Evolutionary conservation across 371 early-diverging fungal species (phyloP).

Genomic region (Saksenaea vasiformis): DNA sequence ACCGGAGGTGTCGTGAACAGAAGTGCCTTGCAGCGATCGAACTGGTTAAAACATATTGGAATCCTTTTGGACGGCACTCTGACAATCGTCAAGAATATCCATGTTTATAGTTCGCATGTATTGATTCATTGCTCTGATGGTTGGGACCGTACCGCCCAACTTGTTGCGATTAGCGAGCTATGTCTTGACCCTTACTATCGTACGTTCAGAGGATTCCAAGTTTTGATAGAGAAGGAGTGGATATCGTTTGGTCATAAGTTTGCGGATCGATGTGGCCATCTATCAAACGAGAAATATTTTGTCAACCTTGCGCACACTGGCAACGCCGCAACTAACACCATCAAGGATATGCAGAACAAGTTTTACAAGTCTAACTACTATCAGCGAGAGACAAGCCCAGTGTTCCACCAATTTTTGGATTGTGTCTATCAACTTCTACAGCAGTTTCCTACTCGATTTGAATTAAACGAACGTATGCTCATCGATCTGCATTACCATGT

Average conservation of each 20-base stretch:
- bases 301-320: constrained; percentile 52
- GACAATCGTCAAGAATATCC: constrained; percentile 82
- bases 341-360: constrained; percentile 73
- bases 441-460: constrained; percentile 89
- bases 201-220: constrained; percentile 87
- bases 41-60: constrained; percentile 89
- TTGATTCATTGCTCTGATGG: constrained; percentile 99
- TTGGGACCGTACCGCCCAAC: constrained; percentile 98
- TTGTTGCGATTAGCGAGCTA: constrained; percentile 84
- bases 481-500: constrained; percentile 80
- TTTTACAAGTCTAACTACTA: constrained; percentile 61
- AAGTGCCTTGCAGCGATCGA: constrained; percentile 60
- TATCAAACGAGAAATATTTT: constrained; percentile 77
- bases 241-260: constrained; percentile 96
- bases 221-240: constrained; percentile 96
- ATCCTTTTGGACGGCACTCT: constrained; percentile 80
- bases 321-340: constrained; percentile 63
- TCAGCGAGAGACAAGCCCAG: constrained; percentile 87
- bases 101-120: constrained; percentile 78
- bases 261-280: constrained; percentile 88
- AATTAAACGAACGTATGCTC: constrained; percentile 86
- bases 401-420: constrained; percentile 95
- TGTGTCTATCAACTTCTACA: constrained; percentile 89
- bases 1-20: constrained; percentile 54
- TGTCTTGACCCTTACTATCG: constrained; percentile 96